Percentiles rank a stretch among this genome's conserved stretches.
Conservation (phyloP, 305 asterid genomes). For the Salvia sclarea region DNA sequence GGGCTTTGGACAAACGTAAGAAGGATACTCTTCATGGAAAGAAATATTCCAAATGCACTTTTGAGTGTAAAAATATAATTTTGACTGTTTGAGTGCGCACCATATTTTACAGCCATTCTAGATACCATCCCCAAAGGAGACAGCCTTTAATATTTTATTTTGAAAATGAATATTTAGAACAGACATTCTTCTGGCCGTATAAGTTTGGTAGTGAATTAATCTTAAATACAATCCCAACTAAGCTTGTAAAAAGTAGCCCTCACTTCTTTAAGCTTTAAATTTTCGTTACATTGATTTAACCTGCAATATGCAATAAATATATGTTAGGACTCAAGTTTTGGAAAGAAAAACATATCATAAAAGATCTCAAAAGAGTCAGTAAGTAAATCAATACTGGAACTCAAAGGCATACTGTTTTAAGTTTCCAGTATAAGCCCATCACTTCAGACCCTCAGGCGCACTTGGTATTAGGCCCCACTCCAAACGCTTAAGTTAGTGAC, state of each 20-base stretch:
- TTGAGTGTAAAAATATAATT: not conserved
- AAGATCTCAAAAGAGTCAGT: not conserved
- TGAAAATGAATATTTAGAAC: not conserved
- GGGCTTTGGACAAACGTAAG: slow-evolving; percentile 17
- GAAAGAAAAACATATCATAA: not conserved
- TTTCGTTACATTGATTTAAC: not conserved
- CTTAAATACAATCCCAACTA: not conserved
- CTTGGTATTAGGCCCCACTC: not conserved
- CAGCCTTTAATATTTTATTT: not conserved
- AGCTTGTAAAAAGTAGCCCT: not conserved
- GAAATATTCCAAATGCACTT: not conserved
- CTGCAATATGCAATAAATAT: slow-evolving; percentile 7
- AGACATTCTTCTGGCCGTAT: not conserved
- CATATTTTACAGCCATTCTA: not conserved
- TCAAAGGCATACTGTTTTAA: not conserved
- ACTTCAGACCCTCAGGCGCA: not conserved
- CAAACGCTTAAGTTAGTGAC: not conserved
- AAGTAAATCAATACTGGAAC: not conserved
- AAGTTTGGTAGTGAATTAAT: not conserved
- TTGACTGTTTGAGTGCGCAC: not conserved
- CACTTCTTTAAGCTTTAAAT: not conserved
- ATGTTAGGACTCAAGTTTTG: not conserved
- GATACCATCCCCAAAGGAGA: not conserved
- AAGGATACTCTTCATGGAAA: not conserved
- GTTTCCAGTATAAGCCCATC: not conserved